A percentile compares a stretch with the other conserved stretches of the same genome.
phyloP scores from a whole-genome alignment of 139 green algal genomes.

The Nannochloris sp. region DNA sequence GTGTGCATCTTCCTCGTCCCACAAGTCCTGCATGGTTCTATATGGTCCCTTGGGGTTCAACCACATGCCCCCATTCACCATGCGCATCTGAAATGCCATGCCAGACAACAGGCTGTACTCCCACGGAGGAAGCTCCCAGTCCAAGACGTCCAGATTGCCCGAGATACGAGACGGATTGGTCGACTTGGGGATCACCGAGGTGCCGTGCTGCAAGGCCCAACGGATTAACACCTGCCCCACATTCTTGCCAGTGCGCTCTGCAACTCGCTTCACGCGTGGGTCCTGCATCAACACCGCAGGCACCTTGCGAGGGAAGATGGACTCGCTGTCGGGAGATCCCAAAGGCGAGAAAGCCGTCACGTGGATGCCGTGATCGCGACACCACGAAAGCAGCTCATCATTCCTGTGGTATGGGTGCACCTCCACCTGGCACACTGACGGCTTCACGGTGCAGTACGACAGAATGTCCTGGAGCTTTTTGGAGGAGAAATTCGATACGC shows the following conservation, averaged over 20 bases:
- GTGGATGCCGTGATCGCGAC: slow-evolving; percentile 50
- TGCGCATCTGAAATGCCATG: slow-evolving; percentile 53
- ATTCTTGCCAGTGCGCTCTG: slow-evolving; percentile 41
- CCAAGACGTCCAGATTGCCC: slow-evolving; percentile 71
- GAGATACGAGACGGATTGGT: slow-evolving; percentile 59
- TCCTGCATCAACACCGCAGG: slow-evolving; percentile 54
- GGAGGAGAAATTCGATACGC: slow-evolving; percentile 70
- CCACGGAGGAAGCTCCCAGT: slow-evolving; percentile 47
- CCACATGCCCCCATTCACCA: slow-evolving; percentile 61
- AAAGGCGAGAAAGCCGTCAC: slow-evolving; percentile 86
- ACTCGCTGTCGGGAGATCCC: slow-evolving; percentile 66
- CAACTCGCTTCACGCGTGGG: slow-evolving; percentile 40
- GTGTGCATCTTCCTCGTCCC: slow-evolving; percentile 52
- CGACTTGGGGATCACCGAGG: slow-evolving; percentile 82
- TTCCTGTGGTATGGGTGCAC: slow-evolving; percentile 85
- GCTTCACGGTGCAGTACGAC: slow-evolving; percentile 38
- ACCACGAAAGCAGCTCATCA: slow-evolving; percentile 49
- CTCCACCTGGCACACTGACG: slow-evolving; percentile 76
- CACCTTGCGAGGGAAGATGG: slow-evolving; percentile 51
- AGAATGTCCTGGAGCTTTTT: slow-evolving; percentile 59
- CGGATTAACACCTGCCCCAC: slow-evolving; percentile 76
- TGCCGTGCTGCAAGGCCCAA: slow-evolving; percentile 83
- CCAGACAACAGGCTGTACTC: slow-evolving; percentile 44
- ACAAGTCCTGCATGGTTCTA: slow-evolving; percentile 66
- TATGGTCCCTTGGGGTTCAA: slow-evolving; percentile 61